A percentile compares a stretch with the other conserved stretches of the same genome.
Evolutionary conservation across 768 basidiomycete species (phyloP).

Genomic region (Ramaria sp.): DNA sequence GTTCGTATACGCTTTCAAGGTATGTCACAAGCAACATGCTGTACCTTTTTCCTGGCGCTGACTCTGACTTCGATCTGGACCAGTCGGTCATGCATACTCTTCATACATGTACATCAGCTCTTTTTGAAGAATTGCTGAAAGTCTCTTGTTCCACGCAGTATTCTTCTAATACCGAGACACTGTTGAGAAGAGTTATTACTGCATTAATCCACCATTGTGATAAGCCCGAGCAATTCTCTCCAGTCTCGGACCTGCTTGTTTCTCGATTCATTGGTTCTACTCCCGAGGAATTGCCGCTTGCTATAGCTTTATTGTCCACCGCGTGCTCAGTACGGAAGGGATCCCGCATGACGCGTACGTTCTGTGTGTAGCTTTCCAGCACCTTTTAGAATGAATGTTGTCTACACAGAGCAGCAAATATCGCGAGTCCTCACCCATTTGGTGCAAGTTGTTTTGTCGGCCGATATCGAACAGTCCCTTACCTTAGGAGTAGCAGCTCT

Average conservation of each 20-base stretch:
- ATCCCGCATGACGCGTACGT: slow-evolving; percentile 51
- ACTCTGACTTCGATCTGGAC: slow-evolving; percentile 2
- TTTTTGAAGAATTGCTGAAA: slow-evolving; percentile 47
- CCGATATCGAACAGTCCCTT: neutral
- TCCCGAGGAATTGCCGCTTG: neutral
- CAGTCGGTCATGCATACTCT: slow-evolving; percentile 72
- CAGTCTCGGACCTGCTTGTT: slow-evolving; percentile 43
- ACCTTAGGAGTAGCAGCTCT: slow-evolving; percentile 21
- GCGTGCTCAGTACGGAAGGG: slow-evolving; percentile 59
- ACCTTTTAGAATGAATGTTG: neutral
- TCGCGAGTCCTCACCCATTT: slow-evolving; percentile 8
- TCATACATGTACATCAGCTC: slow-evolving; percentile 60
- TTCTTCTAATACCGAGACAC: slow-evolving; percentile 34
- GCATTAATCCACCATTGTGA: slow-evolving; percentile 79
- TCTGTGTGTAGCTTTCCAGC: neutral
- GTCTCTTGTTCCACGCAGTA: slow-evolving; percentile 35
- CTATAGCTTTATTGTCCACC: slow-evolving; percentile 40
- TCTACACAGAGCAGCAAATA: slow-evolving; percentile 25
- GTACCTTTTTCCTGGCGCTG: neutral
- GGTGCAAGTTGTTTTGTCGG: neutral
- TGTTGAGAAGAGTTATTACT: slow-evolving; percentile 65
- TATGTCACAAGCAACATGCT: slow-evolving; percentile 18
- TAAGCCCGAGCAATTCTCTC: slow-evolving; percentile 48
- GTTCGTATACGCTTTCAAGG: slow-evolving; percentile 72
- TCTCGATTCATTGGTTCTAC: slow-evolving; percentile 20